Evolutionary conservation across 202 grass and related monocot species (phyloP), one percentile per base, ranked within the genome.

Genomic region (Saccharum hybrid): DNA sequence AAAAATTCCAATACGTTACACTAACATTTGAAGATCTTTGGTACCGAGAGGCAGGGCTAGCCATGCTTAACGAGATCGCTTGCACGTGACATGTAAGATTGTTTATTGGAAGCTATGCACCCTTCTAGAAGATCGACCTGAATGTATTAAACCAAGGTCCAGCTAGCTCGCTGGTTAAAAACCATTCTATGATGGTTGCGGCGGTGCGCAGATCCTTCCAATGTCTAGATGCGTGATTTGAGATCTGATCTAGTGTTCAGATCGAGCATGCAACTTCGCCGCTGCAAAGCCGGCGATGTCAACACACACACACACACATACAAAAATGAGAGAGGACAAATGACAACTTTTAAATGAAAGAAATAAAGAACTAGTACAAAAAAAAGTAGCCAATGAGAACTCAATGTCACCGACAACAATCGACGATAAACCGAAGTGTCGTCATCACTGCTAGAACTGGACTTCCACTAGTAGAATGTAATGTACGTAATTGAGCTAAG

Each of bases 91-190:
- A 14, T 28, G 3, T 33, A 28, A 64, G 19, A 8, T 46, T 45
- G 75, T 45, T 63, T 77, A 63, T 19, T 31, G 14, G 14, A 4
- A 33, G 8, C 2, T 11, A 12, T 65, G 26, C 4, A 13, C 63
- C 28, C 56, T 73, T 66, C 60, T 34, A 38, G 60, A 81, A 67
- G 40, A 40, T 40, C 46, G 6, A 70, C 81, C 71, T n/a, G 19
- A 9, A 34, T 40, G 33, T 2, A 69, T 80, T 80, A 69, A 40
- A 80, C 48, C 78, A 28, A 18, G 56, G 3, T 62, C 74, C 19
- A 67, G 12, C 57, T n/a, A 67, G 8, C 57, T 66, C 13, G 18
- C 14, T 52, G 52, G 10, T 12, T 79, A 23, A 60, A 60, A 79
- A 41, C 54, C 66, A 63, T 41, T 71, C 28, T 21, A 8, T 28